These are phyloP conservation scores for Scytalidium sp. DNA, from an alignment of 2,329 filamentous ascomycete genomes.

Conservation along the genomic window DNA sequence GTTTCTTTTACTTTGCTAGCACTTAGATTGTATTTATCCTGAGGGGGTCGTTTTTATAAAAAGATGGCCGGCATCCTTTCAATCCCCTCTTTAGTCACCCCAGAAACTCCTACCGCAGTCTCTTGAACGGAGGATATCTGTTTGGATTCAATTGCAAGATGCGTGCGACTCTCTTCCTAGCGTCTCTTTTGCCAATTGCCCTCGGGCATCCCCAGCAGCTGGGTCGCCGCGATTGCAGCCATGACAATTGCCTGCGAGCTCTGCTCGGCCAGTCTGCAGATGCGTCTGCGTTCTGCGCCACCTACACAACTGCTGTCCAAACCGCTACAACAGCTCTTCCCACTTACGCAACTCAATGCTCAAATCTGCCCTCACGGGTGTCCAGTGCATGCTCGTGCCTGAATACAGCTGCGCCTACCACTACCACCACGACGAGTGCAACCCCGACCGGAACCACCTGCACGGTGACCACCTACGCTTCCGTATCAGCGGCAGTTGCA, in stretches of 20 bases:
- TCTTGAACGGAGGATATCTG: neutral
- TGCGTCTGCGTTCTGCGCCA: neutral
- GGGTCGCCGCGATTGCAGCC: constrained; percentile 5
- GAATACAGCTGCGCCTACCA: neutral
- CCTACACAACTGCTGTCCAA: constrained; percentile 1
- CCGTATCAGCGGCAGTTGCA: constrained; percentile 44
- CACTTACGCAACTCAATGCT: constrained; percentile 7
- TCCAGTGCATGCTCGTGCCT: constrained; percentile 4
- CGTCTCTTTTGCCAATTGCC: neutral
- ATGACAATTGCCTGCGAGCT: constrained; percentile 8
- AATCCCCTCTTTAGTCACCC: neutral
- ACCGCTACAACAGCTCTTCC: neutral
- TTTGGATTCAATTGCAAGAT: constrained; percentile 6
- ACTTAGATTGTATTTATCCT: no score
- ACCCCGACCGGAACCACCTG: constrained; percentile 32
- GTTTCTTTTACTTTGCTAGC: no score
- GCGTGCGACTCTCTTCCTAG: constrained; percentile 10
- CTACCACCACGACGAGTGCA: neutral
- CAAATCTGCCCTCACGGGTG: constrained; percentile 4
- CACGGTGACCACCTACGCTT: constrained; percentile 48
- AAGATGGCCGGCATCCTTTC: neutral
- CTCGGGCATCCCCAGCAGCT: constrained; percentile 2
- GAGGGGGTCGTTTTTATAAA: neutral
- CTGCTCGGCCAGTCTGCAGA: constrained; percentile 1
- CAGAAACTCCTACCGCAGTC: no score